A percentile compares a stretch with the other conserved stretches of the same genome.
Conservation (phyloP, 768 basidiomycete genomes). For the Boletus speciosus region DNA sequence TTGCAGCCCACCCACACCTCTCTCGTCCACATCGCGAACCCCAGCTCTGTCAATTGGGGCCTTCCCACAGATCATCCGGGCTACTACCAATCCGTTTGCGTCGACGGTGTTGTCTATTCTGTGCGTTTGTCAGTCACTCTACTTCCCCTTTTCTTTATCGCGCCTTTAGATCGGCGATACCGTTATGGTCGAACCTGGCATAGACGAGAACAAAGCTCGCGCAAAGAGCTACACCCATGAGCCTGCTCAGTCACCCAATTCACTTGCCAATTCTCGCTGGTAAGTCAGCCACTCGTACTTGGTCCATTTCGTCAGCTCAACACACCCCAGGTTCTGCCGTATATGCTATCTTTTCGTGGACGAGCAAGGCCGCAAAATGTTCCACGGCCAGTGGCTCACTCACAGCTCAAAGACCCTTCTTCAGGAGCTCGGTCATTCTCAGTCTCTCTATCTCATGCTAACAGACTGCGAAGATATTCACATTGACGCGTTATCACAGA, state of each 20-base stretch:
- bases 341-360: slow-evolving; percentile 62
- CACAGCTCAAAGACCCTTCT: slow-evolving; percentile 63
- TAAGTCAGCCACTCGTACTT: slow-evolving; percentile 29
- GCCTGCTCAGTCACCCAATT: slow-evolving; percentile 48
- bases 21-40: slow-evolving; percentile 30
- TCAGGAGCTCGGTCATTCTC: slow-evolving; percentile 64
- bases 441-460: slow-evolving; percentile 52
- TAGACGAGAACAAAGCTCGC: slow-evolving; percentile 42
- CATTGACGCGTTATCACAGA: slow-evolving; percentile 54
- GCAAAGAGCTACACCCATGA: slow-evolving; percentile 38
- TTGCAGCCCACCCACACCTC: slow-evolving; percentile 5
- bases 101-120: slow-evolving; percentile 57
- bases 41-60: slow-evolving; percentile 35
- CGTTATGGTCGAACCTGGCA: slow-evolving; percentile 60
- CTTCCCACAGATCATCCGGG: slow-evolving; percentile 19
- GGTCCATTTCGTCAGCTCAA: neutral
- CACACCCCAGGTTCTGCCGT: slow-evolving; percentile 58
- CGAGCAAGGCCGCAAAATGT: slow-evolving; percentile 40
- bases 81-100: slow-evolving; percentile 43
- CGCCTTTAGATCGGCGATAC: slow-evolving; percentile 53
- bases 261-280: slow-evolving; percentile 59
- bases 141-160: slow-evolving; percentile 8
- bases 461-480: slow-evolving; percentile 54
- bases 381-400: slow-evolving; percentile 70
- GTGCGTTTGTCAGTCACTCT: slow-evolving; percentile 34